Evolutionary conservation across 1,284 basidiomycete genomes (phyloP), one percentile per base, ranked within the genome.

Genomic region (Melampsora abietis-canadensis): DNA sequence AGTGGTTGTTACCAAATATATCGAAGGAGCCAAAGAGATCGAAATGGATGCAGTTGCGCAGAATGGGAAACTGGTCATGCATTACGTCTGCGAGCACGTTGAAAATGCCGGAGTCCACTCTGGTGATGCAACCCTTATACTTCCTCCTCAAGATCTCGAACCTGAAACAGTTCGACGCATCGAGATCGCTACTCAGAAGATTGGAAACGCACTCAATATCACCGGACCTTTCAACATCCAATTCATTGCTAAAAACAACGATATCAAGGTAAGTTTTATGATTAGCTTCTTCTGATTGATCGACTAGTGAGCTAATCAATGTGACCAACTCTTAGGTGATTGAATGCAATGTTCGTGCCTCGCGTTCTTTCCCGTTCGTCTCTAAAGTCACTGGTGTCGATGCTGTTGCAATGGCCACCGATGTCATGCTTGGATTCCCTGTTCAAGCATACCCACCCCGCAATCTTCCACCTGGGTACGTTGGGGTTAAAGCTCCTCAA

Each of bases 161-260:
- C 94, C 94, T 6, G 89, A 94, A 82, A 98, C 95, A 2, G 92
- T 98, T 68, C 88, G 90, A 68, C 92, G 93, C 81, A 98, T 98
- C 79, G 94, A 94, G 82, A 92, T 94, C 79, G 95, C 95, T 19
- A 98, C 95, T 0, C 89, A 89, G 62, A 98, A 98, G 87, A 98
- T 98, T 78, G 95, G 92, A 37, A 90, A 92, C 77, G 94, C 94
- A n/a, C 88, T 98, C 76, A 96, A 98, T 82, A 94, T 98, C 68
- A 98, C 95, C 4, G 96, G 95, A 31, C 96, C 95, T 2, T 98
- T 92, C 87, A 98, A 98, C 84, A 98, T 98, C 82, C 96, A 98
- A 85, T 97, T 98, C 85, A 97, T 98, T 80, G 94, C 94, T 76
- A 98, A 98, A 87, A 91, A 98, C 85, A 98, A 98, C 85, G 95